phyloP scores from a whole-genome alignment of 148 eudicot genomes.

The Chenopodium album region DNA sequence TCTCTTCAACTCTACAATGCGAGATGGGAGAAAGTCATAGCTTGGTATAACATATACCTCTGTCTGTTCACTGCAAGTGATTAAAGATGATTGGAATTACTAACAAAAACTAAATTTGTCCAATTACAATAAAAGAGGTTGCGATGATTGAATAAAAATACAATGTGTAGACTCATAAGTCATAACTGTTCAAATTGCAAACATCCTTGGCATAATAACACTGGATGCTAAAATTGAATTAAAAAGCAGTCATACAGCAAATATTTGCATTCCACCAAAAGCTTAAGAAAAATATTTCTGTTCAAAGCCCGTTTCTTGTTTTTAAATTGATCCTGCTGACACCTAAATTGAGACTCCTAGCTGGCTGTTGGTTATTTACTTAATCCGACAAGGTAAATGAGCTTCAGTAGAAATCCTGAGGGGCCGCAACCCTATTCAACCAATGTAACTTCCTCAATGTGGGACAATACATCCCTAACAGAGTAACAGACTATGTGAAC shows the following conservation, averaged over 20 bases:
- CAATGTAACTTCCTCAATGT: not conserved
- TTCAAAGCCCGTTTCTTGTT: not conserved
- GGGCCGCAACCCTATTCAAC: not conserved
- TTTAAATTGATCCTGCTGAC: not conserved
- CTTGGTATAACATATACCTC: conserved; percentile 62
- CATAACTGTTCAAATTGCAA: not conserved
- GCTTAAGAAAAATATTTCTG: not conserved
- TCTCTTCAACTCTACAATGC: conserved; percentile 68
- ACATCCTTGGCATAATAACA: not conserved
- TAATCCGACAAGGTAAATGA: not conserved
- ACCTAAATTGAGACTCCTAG: not conserved
- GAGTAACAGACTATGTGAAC: not conserved
- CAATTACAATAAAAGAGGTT: not conserved
- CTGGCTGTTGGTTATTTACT: not conserved
- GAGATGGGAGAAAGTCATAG: conserved; percentile 62
- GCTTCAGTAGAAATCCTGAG: not conserved
- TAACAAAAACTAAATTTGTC: not conserved
- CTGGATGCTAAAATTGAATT: not conserved
- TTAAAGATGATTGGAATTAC: conserved; percentile 6
- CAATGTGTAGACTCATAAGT: not conserved
- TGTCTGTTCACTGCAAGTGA: conserved; percentile 48
- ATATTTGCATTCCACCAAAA: not conserved
- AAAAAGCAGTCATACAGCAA: not conserved
- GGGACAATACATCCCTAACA: not conserved
- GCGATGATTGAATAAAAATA: not conserved